Evolutionary conservation across 176 grass and related monocot species (phyloP).

Genomic region (Poa annua): DNA sequence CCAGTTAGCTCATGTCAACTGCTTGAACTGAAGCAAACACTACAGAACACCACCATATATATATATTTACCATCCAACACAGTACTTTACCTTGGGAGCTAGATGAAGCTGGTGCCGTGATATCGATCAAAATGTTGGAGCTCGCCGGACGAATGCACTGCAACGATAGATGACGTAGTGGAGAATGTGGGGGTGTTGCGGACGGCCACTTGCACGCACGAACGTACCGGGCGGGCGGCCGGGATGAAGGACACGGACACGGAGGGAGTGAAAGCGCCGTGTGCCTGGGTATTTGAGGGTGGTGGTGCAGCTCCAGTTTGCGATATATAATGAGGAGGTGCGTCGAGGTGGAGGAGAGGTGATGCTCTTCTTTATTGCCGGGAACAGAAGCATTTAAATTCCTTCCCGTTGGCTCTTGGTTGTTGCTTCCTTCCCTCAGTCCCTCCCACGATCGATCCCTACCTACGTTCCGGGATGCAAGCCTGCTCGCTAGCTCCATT

Average conservation of each 20-base stretch:
- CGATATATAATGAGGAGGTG: constrained; percentile 68
- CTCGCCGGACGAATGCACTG: not conserved
- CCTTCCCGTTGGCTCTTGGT: not conserved
- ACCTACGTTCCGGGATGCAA: not conserved
- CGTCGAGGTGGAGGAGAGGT: constrained; percentile 45
- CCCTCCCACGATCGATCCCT: not conserved
- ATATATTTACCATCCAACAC: not conserved
- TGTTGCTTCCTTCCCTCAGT: constrained; percentile 34
- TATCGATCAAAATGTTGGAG: not conserved
- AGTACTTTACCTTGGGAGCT: constrained; percentile 23
- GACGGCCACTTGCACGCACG: constrained; percentile 37
- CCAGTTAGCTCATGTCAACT: not conserved
- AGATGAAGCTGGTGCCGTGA: not conserved
- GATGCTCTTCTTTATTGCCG: constrained; percentile 78
- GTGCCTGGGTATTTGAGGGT: constrained; percentile 55
- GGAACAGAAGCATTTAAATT: constrained; percentile 60
- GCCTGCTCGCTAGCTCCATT: not conserved
- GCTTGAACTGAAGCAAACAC: constrained; percentile 1
- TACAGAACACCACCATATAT: not conserved
- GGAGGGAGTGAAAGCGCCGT: constrained; percentile 18
- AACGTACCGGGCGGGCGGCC: constrained; percentile 33
- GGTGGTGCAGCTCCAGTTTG: constrained; percentile 47
- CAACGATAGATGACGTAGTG: not conserved
- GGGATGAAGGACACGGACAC: constrained; percentile 10
- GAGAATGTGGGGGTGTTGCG: not conserved